A percentile compares a stretch with the other conserved stretches of the same genome.
Conservation (phyloP, 2,329 filamentous ascomycete genomes). For the Alternaria angustiovoidea region DNA sequence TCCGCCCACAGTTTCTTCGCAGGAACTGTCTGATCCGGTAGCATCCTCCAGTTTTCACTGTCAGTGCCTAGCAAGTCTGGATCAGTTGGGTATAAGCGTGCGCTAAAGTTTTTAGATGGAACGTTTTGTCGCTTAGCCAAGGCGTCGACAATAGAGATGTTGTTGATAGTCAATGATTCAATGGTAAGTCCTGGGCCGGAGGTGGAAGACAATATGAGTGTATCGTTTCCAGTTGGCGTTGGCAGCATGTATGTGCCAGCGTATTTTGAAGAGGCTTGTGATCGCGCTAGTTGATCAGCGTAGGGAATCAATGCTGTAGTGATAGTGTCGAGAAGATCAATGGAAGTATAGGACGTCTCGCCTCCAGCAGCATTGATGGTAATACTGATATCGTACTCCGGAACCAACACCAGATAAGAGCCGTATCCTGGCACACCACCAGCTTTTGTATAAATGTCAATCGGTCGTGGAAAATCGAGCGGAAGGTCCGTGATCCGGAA, state of each 20-base stretch:
- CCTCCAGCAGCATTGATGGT: constrained; percentile 34
- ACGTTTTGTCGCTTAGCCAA: constrained; percentile 21
- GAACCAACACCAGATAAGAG: constrained; percentile 28
- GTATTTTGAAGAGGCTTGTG: constrained; percentile 29
- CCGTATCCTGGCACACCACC: constrained; percentile 37
- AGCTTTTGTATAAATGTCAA: constrained; percentile 37
- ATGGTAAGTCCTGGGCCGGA: constrained; percentile 33
- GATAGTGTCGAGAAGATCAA: constrained; percentile 23
- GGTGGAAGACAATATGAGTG: constrained; percentile 1
- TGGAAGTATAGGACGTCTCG: constrained; percentile 14
- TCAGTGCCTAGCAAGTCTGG: constrained; percentile 22
- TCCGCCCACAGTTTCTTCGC: constrained; percentile 25
- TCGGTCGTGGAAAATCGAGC: constrained; percentile 25
- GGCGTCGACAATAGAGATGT: constrained; percentile 21
- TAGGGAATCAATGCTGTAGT: constrained; percentile 27
- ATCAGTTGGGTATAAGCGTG: constrained; percentile 33
- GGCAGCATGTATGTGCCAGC: constrained; percentile 26
- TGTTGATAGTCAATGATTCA: constrained; percentile 24
- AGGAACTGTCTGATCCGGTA: constrained; percentile 20
- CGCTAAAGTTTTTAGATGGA: constrained; percentile 20
- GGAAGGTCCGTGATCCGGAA: constrained; percentile 28
- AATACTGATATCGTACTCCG: constrained; percentile 35
- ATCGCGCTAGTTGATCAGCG: constrained; percentile 29
- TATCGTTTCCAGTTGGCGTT: constrained; percentile 24
- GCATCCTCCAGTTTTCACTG: constrained; percentile 29